Percentiles rank a stretch among this genome's conserved stretches.
Conservation (phyloP, 1,139 yeast genomes). For the Hyphopichia fennica region DNA sequence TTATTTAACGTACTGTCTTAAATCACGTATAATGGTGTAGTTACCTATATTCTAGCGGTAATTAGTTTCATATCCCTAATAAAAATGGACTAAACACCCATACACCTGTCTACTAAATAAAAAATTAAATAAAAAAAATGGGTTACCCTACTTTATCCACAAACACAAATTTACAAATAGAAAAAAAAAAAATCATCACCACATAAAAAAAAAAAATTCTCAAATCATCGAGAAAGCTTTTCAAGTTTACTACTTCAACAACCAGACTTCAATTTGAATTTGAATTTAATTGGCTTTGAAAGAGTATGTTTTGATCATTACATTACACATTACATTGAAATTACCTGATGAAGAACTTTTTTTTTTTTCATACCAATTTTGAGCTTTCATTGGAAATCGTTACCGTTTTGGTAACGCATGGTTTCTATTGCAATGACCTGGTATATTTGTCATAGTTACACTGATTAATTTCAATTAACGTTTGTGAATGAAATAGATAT, state of each 20-base stretch:
- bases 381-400: conserved; percentile 37
- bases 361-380: conserved; percentile 33
- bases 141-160: not conserved
- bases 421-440: conserved; percentile 47
- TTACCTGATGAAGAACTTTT: conserved; percentile 14
- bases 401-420: conserved; percentile 44
- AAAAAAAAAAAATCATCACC: not conserved
- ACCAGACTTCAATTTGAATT: too few species aligned
- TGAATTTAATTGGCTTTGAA: not conserved
- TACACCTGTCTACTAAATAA: too few species aligned
- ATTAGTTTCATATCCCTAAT: too few species aligned
- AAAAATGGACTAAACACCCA: not conserved
- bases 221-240: not conserved
- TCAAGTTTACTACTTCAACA: not conserved
- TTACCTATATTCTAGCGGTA: too few species aligned
- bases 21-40: too few species aligned
- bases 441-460: conserved; percentile 54
- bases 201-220: not conserved
- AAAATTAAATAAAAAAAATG: not conserved
- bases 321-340: not conserved
- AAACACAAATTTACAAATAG: not conserved
- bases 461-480: conserved; percentile 25
- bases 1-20: too few species aligned
- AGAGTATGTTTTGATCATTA: not conserved
- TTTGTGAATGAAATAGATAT: not conserved